phyloP scores from a whole-genome alignment of 345 rosid genomes.

The Acer campestre region DNA sequence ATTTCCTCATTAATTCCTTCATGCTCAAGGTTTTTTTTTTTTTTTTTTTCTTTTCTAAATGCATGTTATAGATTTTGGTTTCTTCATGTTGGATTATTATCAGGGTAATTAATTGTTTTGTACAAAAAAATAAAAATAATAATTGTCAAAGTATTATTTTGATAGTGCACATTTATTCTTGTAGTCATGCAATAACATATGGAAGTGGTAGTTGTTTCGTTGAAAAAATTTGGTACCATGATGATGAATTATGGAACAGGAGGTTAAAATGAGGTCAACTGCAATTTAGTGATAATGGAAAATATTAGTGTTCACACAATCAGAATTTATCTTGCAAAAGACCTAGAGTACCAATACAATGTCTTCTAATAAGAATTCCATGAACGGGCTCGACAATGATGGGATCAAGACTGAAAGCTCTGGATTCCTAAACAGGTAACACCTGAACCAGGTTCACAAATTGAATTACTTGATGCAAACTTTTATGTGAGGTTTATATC shows the following conservation, averaged over 20 bases:
- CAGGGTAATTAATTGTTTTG: background rate
- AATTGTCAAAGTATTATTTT: background rate
- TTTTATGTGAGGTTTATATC: background rate
- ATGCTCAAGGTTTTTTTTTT: background rate
- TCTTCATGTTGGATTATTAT: background rate
- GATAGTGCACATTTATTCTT: slow-evolving; percentile 9
- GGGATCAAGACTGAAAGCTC: slow-evolving; percentile 30
- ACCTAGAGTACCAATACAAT: slow-evolving; percentile 27
- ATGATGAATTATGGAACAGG: slow-evolving; percentile 24
- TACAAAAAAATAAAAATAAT: background rate
- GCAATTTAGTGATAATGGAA: slow-evolving; percentile 26
- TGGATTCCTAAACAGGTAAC: slow-evolving; percentile 39
- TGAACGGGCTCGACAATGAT: slow-evolving; percentile 26
- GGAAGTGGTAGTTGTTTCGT: background rate
- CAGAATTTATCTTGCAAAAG: slow-evolving; percentile 23
- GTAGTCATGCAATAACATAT: slow-evolving; percentile 3
- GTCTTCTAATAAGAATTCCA: slow-evolving; percentile 40
- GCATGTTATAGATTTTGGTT: background rate
- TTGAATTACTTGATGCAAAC: background rate
- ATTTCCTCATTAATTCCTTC: background rate
- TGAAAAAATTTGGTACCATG: background rate
- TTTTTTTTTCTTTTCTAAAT: background rate
- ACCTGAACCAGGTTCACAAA: background rate
- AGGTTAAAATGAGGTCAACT: slow-evolving; percentile 26
- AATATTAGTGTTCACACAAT: slow-evolving; percentile 12